Conservation (phyloP, 2,329 filamentous ascomycete species). For the Verticillium albo-atrum region DNA sequence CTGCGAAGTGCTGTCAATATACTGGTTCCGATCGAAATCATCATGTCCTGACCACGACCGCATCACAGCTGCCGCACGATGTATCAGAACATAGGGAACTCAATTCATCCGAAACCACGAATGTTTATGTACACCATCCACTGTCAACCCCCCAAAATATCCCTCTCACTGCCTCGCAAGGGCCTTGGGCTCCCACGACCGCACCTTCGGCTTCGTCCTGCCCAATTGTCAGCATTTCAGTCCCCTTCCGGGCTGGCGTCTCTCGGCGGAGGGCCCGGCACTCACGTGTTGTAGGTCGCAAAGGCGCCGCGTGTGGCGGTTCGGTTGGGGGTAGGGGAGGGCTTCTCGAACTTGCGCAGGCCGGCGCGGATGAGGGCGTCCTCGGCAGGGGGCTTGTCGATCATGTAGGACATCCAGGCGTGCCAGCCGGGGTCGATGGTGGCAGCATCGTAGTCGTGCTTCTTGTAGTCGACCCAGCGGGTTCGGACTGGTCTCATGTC, state of each 20-base stretch:
- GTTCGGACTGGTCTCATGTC: constrained; percentile 66
- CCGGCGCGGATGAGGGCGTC: constrained; percentile 68
- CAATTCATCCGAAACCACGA: background rate
- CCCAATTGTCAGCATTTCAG: background rate
- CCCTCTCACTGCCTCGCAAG: constrained; percentile 14
- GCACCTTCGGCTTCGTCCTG: constrained; percentile 51
- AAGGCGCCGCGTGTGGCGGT: constrained; percentile 76
- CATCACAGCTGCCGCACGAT: background rate
- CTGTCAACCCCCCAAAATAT: background rate
- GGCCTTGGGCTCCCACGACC: constrained; percentile 43
- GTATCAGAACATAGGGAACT: background rate
- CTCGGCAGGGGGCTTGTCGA: constrained; percentile 77
- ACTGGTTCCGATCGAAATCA: background rate
- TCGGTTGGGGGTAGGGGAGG: constrained; percentile 65
- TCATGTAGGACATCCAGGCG: constrained; percentile 91
- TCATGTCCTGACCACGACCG: background rate
- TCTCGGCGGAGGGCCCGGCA: constrained; percentile 17
- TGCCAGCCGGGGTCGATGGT: constrained; percentile 98
- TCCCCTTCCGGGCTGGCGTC: background rate
- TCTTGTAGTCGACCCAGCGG: constrained; percentile 96
- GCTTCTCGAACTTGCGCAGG: constrained; percentile 70
- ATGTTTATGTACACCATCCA: constrained; percentile 1
- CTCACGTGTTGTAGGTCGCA: constrained; percentile 94
- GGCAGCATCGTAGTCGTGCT: constrained; percentile 73
- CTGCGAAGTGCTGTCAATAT: background rate